Percentiles rank a stretch among this genome's conserved stretches.
phyloP scores from a whole-genome alignment of 805 yeast species.

The Kodamaea sagamina region DNA sequence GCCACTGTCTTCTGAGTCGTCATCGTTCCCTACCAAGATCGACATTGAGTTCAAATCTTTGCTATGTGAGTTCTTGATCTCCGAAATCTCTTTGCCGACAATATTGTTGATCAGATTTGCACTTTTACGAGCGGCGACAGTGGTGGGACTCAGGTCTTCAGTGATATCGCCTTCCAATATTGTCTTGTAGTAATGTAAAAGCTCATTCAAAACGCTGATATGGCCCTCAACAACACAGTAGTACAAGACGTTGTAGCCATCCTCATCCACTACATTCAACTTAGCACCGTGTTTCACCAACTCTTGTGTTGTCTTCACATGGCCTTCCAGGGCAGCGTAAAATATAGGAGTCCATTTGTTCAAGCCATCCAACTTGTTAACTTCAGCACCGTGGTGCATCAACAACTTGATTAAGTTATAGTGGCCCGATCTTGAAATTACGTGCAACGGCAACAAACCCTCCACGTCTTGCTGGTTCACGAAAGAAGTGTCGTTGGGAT shows the following conservation, averaged over 20 bases:
- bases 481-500: constrained; percentile 21
- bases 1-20: constrained; percentile 43
- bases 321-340: constrained; percentile 87
- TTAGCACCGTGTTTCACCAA: constrained; percentile 75
- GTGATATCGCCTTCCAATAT: constrained; percentile 8
- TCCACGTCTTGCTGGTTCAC: constrained; percentile 73
- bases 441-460: constrained; percentile 85
- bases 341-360: constrained; percentile 94
- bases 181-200: constrained; percentile 45
- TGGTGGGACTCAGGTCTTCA: constrained; percentile 4
- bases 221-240: constrained; percentile 96
- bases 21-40: constrained; percentile 29
- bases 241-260: constrained; percentile 76
- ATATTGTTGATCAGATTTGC: constrained; percentile 3
- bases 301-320: constrained; percentile 64
- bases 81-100: constrained; percentile 4
- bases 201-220: constrained; percentile 71
- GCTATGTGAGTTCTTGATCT: constrained; percentile 1
- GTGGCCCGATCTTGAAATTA: constrained; percentile 84
- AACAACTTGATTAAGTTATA: constrained; percentile 65
- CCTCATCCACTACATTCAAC: constrained; percentile 68
- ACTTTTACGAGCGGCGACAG: not conserved
- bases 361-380: constrained; percentile 78
- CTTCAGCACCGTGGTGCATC: constrained; percentile 66
- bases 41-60: constrained; percentile 22